These are phyloP conservation scores for Trichoderma erinaceum DNA, from an alignment of 495 filamentous ascomycete species.

Conservation along the genomic window DNA sequence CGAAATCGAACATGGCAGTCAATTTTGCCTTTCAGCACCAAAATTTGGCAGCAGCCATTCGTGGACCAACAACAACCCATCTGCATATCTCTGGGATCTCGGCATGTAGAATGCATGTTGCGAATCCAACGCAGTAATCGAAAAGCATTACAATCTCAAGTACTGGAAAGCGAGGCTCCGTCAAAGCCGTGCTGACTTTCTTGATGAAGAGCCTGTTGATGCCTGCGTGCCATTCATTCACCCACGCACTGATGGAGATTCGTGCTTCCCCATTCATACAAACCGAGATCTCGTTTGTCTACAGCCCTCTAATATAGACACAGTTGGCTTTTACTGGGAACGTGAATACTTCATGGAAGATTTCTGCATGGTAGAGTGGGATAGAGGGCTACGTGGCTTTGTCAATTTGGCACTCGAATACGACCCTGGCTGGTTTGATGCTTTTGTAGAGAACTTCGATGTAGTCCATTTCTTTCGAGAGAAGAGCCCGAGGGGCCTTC, in stretches of 20 bases:
- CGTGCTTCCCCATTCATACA: background rate
- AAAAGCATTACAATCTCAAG: background rate
- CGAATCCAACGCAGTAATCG: background rate
- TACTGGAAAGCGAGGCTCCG: background rate
- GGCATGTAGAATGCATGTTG: background rate
- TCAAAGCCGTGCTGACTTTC: background rate
- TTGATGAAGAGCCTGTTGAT: background rate
- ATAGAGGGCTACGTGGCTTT: background rate
- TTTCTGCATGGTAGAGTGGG: background rate
- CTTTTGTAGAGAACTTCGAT: background rate
- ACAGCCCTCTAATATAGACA: background rate
- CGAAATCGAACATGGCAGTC: background rate
- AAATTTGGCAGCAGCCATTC: background rate
- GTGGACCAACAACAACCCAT: background rate
- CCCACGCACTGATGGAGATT: background rate
- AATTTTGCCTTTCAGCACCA: background rate
- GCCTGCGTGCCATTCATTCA: background rate
- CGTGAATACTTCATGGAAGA: background rate
- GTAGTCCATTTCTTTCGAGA: background rate
- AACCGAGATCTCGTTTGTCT: background rate
- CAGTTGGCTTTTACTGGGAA: background rate
- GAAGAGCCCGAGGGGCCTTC: background rate
- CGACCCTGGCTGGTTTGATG: background rate
- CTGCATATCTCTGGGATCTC: background rate
- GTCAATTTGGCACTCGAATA: background rate